These are phyloP conservation scores for Paraconiothyrium sp. DNA, from an alignment of 2,329 filamentous ascomycete genomes.

Conservation along the genomic window DNA sequence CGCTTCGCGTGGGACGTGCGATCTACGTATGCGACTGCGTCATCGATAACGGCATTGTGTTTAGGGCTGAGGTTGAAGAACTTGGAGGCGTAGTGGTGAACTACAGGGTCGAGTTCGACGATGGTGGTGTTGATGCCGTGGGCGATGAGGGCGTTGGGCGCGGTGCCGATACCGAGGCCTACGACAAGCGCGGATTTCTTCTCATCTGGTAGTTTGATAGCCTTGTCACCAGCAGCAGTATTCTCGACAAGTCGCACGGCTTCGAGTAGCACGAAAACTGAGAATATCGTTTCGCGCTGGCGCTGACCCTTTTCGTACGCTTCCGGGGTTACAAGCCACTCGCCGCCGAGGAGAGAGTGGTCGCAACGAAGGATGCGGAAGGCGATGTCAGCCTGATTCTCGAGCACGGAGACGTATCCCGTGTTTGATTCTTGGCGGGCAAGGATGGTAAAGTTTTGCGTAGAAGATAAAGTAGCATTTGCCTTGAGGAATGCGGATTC, in stretches of 20 bases:
- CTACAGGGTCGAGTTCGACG: slow-evolving; percentile 91
- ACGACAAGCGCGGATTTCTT: slow-evolving; percentile 85
- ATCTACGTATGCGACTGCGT: slow-evolving; percentile 77
- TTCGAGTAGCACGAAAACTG: slow-evolving; percentile 95
- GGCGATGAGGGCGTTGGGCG: slow-evolving; percentile 82
- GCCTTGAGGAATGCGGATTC: slow-evolving; percentile 67
- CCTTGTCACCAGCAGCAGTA: slow-evolving; percentile 45
- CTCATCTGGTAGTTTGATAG: slow-evolving; percentile 60
- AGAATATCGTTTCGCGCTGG: slow-evolving; percentile 87
- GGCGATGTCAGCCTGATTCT: slow-evolving; percentile 70
- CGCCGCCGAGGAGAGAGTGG: slow-evolving; percentile 90
- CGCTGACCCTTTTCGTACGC: slow-evolving; percentile 55
- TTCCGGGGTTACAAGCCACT: slow-evolving; percentile 74
- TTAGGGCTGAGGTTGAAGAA: slow-evolving; percentile 84
- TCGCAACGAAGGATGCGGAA: slow-evolving; percentile 91
- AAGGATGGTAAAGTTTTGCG: slow-evolving; percentile 76
- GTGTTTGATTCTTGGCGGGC: slow-evolving; percentile 87
- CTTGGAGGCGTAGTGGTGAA: slow-evolving; percentile 81
- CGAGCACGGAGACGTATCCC: slow-evolving; percentile 90
- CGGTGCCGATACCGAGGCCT: slow-evolving; percentile 91
- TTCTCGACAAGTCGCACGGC: slow-evolving; percentile 81
- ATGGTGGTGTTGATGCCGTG: slow-evolving; percentile 94
- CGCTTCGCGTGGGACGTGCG: slow-evolving; percentile 58
- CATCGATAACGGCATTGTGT: slow-evolving; percentile 80
- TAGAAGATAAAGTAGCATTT: slow-evolving; percentile 69